Evolutionary conservation across 805 yeast species (phyloP), one percentile per base, ranked within the genome.

Genomic region (Saturnispora hagleri): DNA sequence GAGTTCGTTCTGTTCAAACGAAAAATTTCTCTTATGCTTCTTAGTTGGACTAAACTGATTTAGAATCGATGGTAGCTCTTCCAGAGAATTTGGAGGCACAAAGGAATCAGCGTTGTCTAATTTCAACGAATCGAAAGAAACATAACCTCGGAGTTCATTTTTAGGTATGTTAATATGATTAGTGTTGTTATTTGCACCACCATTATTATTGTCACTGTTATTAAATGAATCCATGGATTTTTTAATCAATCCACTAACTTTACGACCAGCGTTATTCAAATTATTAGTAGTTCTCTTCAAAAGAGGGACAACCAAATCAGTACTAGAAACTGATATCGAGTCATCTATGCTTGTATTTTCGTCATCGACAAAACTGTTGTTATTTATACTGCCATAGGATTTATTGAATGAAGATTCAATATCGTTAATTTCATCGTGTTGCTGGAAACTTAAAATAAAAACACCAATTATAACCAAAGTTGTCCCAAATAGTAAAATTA

Each of bases 381-480:
- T 36, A 36, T 46, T 46, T 5, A 13, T 44, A 44, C 36, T 44
- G 31, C 36, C 44, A 41, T 41, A 45, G 5, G 47, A 45, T 17
- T 45, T 45, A 34, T 45, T 45, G 10, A 41, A 41, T 7, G 42
- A 38, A 10, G 42, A 38, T 24, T 41, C 44, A 41, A 41, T 41
- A 41, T 41, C 31, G 26, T 41, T 24, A 24, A 44, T 38, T 38
- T 38, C 42, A 38, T 38, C 42, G 18, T 45, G 17, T 45, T 65
- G 57, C 50, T 77, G 77, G 76, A 82, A 76, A 50, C 89, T 82
- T 18, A 88, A 71, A 12, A 77, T 64, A 34, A 81, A 73, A 3
- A 87, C 96, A 1, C 96, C 96, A 22, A 80, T 76, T 18, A 82
- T 62, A 0, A 80, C 80, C 12, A 79, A 74, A 46, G 72, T 31